phyloP scores from a whole-genome alignment of 139 green algal species.

The Chlorella ohadii region DNA sequence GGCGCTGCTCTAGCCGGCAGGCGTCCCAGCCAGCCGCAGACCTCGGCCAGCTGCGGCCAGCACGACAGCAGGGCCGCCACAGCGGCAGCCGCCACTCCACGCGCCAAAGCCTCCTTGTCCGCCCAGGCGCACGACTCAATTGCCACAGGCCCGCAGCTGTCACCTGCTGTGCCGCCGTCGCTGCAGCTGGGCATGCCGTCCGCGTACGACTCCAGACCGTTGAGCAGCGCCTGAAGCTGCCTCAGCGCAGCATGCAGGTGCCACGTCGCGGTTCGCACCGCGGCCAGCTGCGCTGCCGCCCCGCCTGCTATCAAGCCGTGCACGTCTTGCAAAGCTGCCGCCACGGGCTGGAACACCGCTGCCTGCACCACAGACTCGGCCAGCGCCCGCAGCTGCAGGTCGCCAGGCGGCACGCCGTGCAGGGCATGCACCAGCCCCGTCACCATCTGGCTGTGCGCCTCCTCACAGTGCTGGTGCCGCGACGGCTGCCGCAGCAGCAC shows the following conservation, averaged over 20 bases:
- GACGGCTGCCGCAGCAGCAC: not conserved
- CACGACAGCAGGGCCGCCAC: constrained; percentile 11
- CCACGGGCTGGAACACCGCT: not conserved
- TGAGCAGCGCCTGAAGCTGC: constrained; percentile 34
- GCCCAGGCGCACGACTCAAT: not conserved
- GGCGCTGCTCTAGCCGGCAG: not conserved
- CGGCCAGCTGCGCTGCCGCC: not conserved
- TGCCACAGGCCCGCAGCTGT: too few species aligned
- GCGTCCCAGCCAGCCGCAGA: constrained; percentile 5
- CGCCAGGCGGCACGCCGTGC: constrained; percentile 3
- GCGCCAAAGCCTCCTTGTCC: not conserved
- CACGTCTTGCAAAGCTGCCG: not conserved
- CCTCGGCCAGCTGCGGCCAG: constrained; percentile 23
- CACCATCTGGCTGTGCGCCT: constrained; percentile 14
- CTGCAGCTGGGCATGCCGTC: not conserved
- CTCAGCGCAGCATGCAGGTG: constrained; percentile 14
- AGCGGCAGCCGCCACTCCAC: not conserved
- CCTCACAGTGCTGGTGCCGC: not conserved
- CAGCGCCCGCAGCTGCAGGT: not conserved
- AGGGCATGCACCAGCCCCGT: constrained; percentile 23
- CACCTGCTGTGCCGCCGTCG: not conserved
- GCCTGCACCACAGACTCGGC: constrained; percentile 12
- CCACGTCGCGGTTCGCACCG: not conserved
- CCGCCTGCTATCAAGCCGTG: not conserved
- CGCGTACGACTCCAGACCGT: constrained; percentile 17